A percentile compares a stretch with the other conserved stretches of the same genome.
Evolutionary conservation across 1,284 basidiomycete species (phyloP).

Genomic region (Cryptococcus amylolentus): DNA sequence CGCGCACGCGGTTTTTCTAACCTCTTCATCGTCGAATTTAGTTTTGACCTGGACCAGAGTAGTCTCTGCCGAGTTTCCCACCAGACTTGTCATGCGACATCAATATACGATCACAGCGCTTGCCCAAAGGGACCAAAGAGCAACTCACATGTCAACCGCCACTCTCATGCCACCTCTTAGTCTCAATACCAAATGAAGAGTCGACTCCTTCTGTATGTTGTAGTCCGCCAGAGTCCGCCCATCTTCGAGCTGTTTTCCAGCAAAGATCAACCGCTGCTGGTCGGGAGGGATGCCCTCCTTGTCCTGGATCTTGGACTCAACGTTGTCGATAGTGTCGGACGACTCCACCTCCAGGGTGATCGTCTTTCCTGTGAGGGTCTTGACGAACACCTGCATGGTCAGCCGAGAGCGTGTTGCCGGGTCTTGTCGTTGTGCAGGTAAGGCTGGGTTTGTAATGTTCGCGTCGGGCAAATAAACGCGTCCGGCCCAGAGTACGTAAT

Average conservation of each 20-base stretch:
- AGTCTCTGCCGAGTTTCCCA: too few relatives aligned
- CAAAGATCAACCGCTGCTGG: conserved; percentile 89
- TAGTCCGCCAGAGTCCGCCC: conserved; percentile 83
- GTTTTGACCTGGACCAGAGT: too few relatives aligned
- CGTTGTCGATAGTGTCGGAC: conserved; percentile 91
- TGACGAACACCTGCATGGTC: conserved; percentile 81
- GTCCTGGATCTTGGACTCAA: conserved; percentile 88
- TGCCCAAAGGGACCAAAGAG: too few relatives aligned
- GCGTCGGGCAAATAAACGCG: too few relatives aligned
- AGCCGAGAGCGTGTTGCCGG: conserved; percentile 53
- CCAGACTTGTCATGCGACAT: too few relatives aligned
- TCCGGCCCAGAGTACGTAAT: too few relatives aligned
- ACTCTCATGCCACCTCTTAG: conserved; percentile 80
- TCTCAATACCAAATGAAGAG: conserved; percentile 92
- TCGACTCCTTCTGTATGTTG: conserved; percentile 96
- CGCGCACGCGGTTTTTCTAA: too few relatives aligned
- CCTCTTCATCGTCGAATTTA: too few relatives aligned
- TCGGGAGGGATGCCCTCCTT: conserved; percentile 76
- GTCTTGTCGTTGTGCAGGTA: conserved; percentile 56
- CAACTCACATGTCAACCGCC: too few relatives aligned
- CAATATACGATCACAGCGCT: too few relatives aligned
- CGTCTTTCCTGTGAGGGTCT: conserved; percentile 95
- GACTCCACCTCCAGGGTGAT: conserved; percentile 81
- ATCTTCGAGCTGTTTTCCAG: conserved; percentile 54
- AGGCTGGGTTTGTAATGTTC: neutral